Evolutionary conservation across 306 rosid genomes (phyloP).

Genomic region (Rosa persica): DNA sequence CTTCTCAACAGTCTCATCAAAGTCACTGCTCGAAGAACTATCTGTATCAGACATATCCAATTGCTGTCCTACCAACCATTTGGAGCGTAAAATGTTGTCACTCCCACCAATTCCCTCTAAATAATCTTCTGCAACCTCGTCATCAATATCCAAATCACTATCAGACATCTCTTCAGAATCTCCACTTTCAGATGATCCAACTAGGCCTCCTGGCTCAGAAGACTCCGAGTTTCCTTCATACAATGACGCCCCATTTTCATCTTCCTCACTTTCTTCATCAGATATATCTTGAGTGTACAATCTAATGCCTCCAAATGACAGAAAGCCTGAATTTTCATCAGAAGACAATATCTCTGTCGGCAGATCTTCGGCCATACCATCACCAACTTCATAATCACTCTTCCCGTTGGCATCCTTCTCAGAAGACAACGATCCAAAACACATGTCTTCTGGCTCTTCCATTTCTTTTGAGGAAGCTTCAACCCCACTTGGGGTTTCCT

Average conservation of each 20-base stretch:
- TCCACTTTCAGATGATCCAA: constrained; percentile 35
- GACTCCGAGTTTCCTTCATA: constrained; percentile 46
- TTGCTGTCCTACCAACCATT: constrained; percentile 69
- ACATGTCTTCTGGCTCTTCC: constrained; percentile 46
- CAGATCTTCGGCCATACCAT: constrained; percentile 39
- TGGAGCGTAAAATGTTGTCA: constrained; percentile 55
- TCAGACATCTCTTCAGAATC: constrained; percentile 63
- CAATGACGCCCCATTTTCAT: constrained; percentile 32
- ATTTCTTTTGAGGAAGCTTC: constrained; percentile 40
- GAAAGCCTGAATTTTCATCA: constrained; percentile 69
- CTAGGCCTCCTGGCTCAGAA: constrained; percentile 8
- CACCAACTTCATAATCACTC: constrained; percentile 37
- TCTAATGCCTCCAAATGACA: constrained; percentile 81
- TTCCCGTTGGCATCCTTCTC: constrained; percentile 46
- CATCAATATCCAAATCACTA: constrained; percentile 79
- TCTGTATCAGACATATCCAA: constrained; percentile 50
- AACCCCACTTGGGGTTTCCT: constrained; percentile 42
- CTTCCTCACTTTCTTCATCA: constrained; percentile 56
- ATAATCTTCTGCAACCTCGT: constrained; percentile 81
- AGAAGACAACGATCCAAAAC: constrained; percentile 40
- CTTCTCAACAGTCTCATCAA: constrained; percentile 64
- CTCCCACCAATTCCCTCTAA: constrained; percentile 89
- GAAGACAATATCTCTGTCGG: constrained; percentile 32
- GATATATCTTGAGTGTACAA: constrained; percentile 81
- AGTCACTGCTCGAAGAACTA: constrained; percentile 57